phyloP scores from a whole-genome alignment of 1,284 basidiomycete genomes.

The Fomitopsis schrenkii region DNA sequence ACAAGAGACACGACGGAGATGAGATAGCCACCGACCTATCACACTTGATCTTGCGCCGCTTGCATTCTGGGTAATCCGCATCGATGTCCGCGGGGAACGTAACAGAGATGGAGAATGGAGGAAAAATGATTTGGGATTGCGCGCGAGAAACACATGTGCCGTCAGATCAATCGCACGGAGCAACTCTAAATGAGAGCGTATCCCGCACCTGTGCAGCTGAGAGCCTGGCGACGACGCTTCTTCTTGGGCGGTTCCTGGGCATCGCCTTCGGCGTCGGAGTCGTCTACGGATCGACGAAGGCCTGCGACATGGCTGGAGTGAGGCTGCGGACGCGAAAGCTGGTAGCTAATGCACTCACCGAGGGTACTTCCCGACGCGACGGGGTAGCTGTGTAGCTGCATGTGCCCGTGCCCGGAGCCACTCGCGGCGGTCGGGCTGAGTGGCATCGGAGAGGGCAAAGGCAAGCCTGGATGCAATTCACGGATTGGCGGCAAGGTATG shows the following conservation, averaged over 20 bases:
- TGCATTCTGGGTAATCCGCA: constrained; percentile 41
- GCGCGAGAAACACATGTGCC: neutral
- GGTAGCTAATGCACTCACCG: constrained; percentile 8
- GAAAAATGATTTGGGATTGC: neutral
- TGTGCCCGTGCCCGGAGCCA: constrained; percentile 9
- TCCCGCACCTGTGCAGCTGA: constrained; percentile 70
- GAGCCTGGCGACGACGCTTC: constrained; percentile 67
- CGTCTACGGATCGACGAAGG: constrained; percentile 25
- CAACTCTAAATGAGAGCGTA: constrained; percentile 9
- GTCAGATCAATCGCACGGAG: constrained; percentile 1
- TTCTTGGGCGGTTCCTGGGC: constrained; percentile 60
- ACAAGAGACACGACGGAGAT: constrained; percentile 11
- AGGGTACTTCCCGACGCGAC: constrained; percentile 19
- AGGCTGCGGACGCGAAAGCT: neutral
- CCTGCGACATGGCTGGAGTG: constrained; percentile 9
- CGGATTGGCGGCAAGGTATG: constrained; percentile 58
- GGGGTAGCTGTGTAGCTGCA: constrained; percentile 16
- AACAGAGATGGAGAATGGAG: neutral
- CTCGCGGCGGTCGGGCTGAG: constrained; percentile 8
- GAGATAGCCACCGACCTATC: constrained; percentile 41
- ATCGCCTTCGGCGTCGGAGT: constrained; percentile 47
- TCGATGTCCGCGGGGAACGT: constrained; percentile 2
- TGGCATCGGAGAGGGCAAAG: constrained; percentile 25
- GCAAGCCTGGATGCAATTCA: constrained; percentile 58
- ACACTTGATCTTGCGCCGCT: constrained; percentile 59